phyloP scores from a whole-genome alignment of 805 yeast genomes.

The fission yeast (Schizosaccharomyces pombe) region DNA sequence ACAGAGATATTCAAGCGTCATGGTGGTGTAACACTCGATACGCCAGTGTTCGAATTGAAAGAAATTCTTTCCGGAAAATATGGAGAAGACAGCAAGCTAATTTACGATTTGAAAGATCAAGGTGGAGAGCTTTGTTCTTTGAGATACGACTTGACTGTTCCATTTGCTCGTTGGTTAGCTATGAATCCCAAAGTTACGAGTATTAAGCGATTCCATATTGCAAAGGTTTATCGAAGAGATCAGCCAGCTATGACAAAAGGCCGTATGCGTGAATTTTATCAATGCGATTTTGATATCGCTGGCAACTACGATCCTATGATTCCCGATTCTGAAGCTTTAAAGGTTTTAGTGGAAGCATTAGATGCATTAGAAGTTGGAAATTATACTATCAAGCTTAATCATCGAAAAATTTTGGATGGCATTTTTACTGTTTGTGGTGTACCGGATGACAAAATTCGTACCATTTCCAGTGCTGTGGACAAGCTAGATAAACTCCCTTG shows the following conservation, averaged over 20 bases:
- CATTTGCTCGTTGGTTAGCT: conserved; percentile 92
- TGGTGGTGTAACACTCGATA: conserved; percentile 95
- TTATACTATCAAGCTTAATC: conserved; percentile 80
- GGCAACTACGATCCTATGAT: conserved; percentile 85
- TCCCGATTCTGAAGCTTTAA: conserved; percentile 79
- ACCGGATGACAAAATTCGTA: conserved; percentile 76
- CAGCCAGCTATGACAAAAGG: conserved; percentile 99
- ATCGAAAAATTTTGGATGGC: conserved; percentile 88
- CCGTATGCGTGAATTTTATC: conserved; percentile 97
- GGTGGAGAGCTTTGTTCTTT: conserved; percentile 94
- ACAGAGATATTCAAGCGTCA: conserved; percentile 68
- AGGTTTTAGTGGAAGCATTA: conserved; percentile 64
- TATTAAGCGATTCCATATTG: conserved; percentile 88
- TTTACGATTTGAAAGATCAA: conserved; percentile 90
- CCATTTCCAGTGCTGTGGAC: conserved; percentile 84
- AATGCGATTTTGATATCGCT: conserved; percentile 94
- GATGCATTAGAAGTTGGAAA: conserved; percentile 63
- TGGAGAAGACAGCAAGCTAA: conserved; percentile 94
- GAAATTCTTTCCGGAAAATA: conserved; percentile 92
- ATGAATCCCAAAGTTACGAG: conserved; percentile 63
- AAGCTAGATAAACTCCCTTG: conserved; percentile 88
- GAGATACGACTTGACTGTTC: conserved; percentile 92
- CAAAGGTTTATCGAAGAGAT: conserved; percentile 95
- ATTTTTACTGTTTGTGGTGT: conserved; percentile 91
- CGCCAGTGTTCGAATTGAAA: conserved; percentile 90